Evolutionary conservation across 768 basidiomycete genomes (phyloP).

Genomic region (Leucogyrophana mollusca): DNA sequence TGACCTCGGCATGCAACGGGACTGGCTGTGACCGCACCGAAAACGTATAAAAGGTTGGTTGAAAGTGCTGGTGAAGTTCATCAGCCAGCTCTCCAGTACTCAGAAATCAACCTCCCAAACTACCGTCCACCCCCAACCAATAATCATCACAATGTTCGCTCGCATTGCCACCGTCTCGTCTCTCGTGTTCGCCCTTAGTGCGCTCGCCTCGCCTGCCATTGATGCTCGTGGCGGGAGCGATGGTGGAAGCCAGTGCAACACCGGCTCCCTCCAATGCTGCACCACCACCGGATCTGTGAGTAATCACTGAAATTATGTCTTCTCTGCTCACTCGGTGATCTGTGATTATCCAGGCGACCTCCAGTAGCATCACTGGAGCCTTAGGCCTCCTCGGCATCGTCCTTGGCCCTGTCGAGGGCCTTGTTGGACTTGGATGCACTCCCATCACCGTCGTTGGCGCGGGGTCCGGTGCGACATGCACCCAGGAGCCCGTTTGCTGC

Average conservation of each 20-base stretch:
- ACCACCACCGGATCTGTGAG: too few relatives aligned
- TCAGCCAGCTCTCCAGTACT: too few relatives aligned
- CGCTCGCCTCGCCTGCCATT: slow-evolving; percentile 10
- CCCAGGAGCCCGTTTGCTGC: slow-evolving; percentile 13
- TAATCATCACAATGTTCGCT: slow-evolving; percentile 13
- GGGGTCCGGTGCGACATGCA: slow-evolving; percentile 4
- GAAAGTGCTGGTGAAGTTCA: too few relatives aligned
- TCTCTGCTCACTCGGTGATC: not conserved
- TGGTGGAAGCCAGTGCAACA: slow-evolving; percentile 6
- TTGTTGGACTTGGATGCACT: slow-evolving; percentile 2
- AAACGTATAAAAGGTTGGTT: too few relatives aligned
- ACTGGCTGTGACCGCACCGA: too few relatives aligned
- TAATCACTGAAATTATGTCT: too few relatives aligned
- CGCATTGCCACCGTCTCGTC: slow-evolving; percentile 12
- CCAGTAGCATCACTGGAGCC: not conserved
- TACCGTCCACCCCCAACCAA: too few relatives aligned
- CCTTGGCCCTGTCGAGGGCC: not conserved
- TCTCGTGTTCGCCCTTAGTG: slow-evolving; percentile 6
- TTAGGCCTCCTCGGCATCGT: slow-evolving; percentile 5
- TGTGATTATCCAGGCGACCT: not conserved
- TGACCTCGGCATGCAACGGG: too few relatives aligned
- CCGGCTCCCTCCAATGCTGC: slow-evolving; percentile 14
- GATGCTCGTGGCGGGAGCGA: not conserved
- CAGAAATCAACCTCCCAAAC: too few relatives aligned
- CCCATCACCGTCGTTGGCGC: not conserved